Base-by-base conservation (phyloP, 2,329 filamentous ascomycete genomes). In the Nigrospora osmanthi region DNA sequence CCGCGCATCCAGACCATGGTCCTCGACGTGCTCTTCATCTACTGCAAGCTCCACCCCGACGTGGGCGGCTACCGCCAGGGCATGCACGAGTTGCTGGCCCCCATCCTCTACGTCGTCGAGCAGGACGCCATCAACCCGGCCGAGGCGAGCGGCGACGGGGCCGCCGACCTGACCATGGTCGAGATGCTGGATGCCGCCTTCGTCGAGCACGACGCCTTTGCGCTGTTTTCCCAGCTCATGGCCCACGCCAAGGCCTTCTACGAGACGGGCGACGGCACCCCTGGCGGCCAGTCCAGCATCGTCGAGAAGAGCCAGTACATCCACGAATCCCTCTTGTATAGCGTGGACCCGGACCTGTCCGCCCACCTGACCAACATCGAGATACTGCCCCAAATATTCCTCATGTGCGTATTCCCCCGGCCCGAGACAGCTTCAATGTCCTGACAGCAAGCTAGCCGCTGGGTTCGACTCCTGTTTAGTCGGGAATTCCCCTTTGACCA, bases 61-160 rank as follows among this genome's bases (percentile, higher is more conserved):
- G 76, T 89, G 44, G 89, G 89, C 14, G 89, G 81, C 15, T 98
- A 98, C 61, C 81, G 93, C n/a, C 93, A 98, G 68, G 93, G 93
- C 11, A 98, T 98, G 91, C 93, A 98, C 61, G 93, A 98, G 66
- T 72, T 98, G 37, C 73, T 97, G 13, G 93, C 93, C 0, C 90
- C 93, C 0, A 81, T 98, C 34, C 70, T 96, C 7, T 89, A 89
- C 75, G 86, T 89, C 2, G 70, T 97, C 6, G 81, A 90, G 54
- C 75, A 83, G 54, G 93, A 98, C 66, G 85, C 90, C 7, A 71
- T 95, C 42, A 75, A 87, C 43, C 62, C 65, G 4, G 54, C 58
- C 3, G 58, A 63, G 3, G 52, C 55, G 38, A 58, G 65, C 37
- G 58, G 60, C 1, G 58, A 59, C 3, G 54, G 57, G 11, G 54